A percentile compares a stretch with the other conserved stretches of the same genome.
Conservation (phyloP, 495 filamentous ascomycete genomes). For the Elasticomyces elasticus region DNA sequence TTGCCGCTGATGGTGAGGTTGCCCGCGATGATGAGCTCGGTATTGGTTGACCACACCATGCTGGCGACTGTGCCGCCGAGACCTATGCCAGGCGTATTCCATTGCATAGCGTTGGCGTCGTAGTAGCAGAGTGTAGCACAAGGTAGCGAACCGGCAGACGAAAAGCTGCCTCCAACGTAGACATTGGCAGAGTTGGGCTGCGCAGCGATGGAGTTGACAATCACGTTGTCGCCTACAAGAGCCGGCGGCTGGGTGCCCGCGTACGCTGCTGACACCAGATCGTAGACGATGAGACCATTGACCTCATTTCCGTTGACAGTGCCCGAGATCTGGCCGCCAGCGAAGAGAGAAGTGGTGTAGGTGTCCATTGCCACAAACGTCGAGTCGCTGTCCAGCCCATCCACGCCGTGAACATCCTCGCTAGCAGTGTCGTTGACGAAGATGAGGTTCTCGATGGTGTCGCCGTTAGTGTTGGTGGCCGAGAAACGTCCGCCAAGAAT, state of each 20-base stretch:
- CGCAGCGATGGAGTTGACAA: conserved; percentile 62
- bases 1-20: conserved; percentile 59
- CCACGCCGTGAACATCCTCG: conserved; percentile 51
- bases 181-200: conserved; percentile 59
- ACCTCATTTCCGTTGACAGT: conserved; percentile 50
- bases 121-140: conserved; percentile 77
- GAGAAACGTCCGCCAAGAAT: conserved; percentile 83
- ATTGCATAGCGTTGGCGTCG: conserved; percentile 55
- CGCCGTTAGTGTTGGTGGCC: conserved; percentile 57
- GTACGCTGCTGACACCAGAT: conserved; percentile 54
- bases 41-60: conserved; percentile 63
- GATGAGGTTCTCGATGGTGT: conserved; percentile 63
- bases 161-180: conserved; percentile 78
- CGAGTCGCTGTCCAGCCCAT: conserved; percentile 58
- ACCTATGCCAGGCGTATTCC: conserved; percentile 63
- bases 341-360: conserved; percentile 60
- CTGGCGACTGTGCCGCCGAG: conserved; percentile 58
- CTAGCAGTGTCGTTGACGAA: conserved; percentile 57
- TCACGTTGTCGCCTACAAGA: conserved; percentile 55
- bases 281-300: conserved; percentile 69
- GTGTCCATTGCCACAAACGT: conserved; percentile 63
- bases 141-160: conserved; percentile 66
- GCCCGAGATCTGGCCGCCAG: conserved; percentile 71
- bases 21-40: conserved; percentile 64
- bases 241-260: conserved; percentile 55